Evolutionary conservation across 1,284 basidiomycete species (phyloP).

Genomic region (Cryptococcus maquisensis): DNA sequence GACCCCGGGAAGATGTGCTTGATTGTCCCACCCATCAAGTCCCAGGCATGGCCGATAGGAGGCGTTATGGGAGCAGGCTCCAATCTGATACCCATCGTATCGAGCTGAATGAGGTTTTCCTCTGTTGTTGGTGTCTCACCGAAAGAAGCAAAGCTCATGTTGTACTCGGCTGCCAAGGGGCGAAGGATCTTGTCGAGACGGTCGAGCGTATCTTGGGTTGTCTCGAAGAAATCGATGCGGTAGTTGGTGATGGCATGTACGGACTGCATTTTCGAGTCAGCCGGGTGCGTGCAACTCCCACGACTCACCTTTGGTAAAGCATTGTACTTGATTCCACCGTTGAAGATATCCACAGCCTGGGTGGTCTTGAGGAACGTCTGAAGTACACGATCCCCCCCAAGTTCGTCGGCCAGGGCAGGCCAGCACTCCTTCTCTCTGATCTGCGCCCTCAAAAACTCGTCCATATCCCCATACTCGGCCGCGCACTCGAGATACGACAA

Average conservation of each 20-base stretch:
- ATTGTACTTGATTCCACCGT: conserved; percentile 24
- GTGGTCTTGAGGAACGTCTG: conserved; percentile 18
- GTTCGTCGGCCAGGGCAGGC: neutral
- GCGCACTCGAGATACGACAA: conserved; percentile 20
- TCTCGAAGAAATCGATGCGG: conserved; percentile 18
- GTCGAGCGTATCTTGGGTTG: conserved; percentile 7
- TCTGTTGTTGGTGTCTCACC: conserved; percentile 11
- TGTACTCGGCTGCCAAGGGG: conserved; percentile 8
- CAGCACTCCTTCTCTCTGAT: conserved; percentile 3
- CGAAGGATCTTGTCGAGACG: neutral
- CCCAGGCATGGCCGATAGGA: conserved; percentile 7
- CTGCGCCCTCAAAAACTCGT: neutral
- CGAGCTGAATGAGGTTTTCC: conserved; percentile 13
- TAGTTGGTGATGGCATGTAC: conserved; percentile 16
- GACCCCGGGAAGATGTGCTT: conserved; percentile 14
- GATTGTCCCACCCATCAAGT: conserved; percentile 19
- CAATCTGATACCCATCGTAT: conserved; percentile 5
- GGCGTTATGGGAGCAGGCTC: conserved; percentile 20
- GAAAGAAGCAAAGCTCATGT: conserved; percentile 15
- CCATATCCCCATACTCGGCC: conserved; percentile 5
- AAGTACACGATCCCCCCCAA: conserved; percentile 2
- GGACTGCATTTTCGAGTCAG: neutral
- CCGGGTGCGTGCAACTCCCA: neutral
- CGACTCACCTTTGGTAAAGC: conserved; percentile 17
- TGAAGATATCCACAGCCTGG: conserved; percentile 15